A percentile compares a stretch with the other conserved stretches of the same genome.
Conservation (phyloP, 441 rosid genomes). For the Manihot esculenta region DNA sequence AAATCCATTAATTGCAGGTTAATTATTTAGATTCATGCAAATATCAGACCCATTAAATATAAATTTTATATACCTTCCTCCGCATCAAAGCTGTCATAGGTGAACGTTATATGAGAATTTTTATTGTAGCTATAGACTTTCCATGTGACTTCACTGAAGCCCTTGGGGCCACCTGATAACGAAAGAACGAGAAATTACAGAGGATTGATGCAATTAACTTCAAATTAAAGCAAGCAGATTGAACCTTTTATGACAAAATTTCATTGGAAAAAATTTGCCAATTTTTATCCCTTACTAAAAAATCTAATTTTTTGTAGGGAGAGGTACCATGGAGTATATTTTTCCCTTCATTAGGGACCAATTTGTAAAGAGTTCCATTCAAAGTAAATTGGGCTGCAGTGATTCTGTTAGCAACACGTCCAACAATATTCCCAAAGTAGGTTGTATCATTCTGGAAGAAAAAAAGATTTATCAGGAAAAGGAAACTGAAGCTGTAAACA, state of each 20-base stretch:
- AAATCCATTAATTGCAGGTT: background rate
- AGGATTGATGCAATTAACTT: background rate
- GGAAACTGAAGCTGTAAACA: too few species aligned
- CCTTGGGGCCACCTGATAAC: slow-evolving; percentile 58
- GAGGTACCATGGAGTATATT: slow-evolving; percentile 74
- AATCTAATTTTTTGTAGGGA: too few species aligned
- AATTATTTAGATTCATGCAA: too few species aligned
- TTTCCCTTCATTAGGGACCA: slow-evolving; percentile 61
- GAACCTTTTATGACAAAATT: too few species aligned
- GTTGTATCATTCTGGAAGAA: slow-evolving; percentile 51
- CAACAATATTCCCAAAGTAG: slow-evolving; percentile 69
- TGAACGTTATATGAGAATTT: slow-evolving; percentile 54
- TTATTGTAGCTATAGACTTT: slow-evolving; percentile 36
- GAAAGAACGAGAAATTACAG: background rate
- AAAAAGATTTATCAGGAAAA: background rate
- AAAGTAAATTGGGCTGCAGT: slow-evolving; percentile 58
- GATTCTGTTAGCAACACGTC: slow-evolving; percentile 79
- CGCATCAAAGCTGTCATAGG: slow-evolving; percentile 54
- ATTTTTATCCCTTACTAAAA: too few species aligned
- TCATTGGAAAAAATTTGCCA: too few species aligned
- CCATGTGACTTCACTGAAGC: slow-evolving; percentile 64
- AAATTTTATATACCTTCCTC: slow-evolving; percentile 68
- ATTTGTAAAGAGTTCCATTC: slow-evolving; percentile 51
- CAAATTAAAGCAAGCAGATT: too few species aligned
- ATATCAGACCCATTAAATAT: too few species aligned